Conservation (phyloP, 306 rosid genomes). For the Lablab purpureus region DNA sequence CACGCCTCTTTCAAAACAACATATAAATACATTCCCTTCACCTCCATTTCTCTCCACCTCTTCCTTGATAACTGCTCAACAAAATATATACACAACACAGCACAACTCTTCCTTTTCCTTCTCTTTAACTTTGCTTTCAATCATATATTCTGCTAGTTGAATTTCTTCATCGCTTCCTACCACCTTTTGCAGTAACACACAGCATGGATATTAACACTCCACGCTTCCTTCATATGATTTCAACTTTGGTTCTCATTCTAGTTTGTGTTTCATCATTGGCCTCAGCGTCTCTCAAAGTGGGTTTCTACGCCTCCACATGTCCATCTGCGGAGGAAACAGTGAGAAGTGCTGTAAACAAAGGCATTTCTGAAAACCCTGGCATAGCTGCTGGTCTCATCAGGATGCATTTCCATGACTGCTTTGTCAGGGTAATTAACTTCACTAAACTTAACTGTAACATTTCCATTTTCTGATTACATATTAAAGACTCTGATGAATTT, state of each 20-base stretch:
- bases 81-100: background rate
- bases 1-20: background rate
- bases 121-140: background rate
- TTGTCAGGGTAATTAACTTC: slow-evolving; percentile 33
- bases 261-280: slow-evolving; percentile 12
- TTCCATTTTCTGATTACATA: background rate
- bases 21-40: slow-evolving; percentile 10
- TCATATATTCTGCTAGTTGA: background rate
- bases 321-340: slow-evolving; percentile 40
- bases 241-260: background rate
- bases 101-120: no score
- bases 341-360: slow-evolving; percentile 25
- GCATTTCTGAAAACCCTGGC: slow-evolving; percentile 34
- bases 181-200: no score
- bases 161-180: background rate
- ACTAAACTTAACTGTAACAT: background rate
- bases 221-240: background rate
- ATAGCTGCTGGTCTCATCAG: slow-evolving; percentile 38
- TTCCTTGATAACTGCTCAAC: no score
- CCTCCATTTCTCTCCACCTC: background rate
- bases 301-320: slow-evolving; percentile 36
- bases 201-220: background rate
- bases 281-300: slow-evolving; percentile 25
- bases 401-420: slow-evolving; percentile 48
- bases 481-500: background rate